phyloP scores from a whole-genome alignment of 208 protist species.

The Vickermania spadyakhi region DNA sequence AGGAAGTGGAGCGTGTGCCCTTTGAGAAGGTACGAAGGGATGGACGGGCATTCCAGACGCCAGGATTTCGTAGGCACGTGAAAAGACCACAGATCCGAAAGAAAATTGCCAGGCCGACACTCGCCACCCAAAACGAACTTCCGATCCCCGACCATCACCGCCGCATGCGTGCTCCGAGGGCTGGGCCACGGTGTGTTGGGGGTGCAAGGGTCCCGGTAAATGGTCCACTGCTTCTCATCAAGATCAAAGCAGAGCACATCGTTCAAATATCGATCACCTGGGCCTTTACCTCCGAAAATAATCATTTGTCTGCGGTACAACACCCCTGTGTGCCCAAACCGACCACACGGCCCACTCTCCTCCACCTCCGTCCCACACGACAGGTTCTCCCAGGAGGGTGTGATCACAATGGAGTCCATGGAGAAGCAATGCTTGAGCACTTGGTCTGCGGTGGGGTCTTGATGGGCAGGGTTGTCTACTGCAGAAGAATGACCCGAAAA shows the following conservation, averaged over 20 bases:
- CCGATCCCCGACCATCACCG: constrained; percentile 15
- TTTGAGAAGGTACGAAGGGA: constrained; percentile 34
- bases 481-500: too few species aligned
- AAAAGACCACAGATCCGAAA: constrained; percentile 33
- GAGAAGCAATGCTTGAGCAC: neutral
- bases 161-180: constrained; percentile 31
- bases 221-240: constrained; percentile 12
- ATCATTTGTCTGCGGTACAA: constrained; percentile 33
- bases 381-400: neutral
- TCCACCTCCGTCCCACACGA: neutral
- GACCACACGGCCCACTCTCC: constrained; percentile 12
- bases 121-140: constrained; percentile 45
- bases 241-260: constrained; percentile 33
- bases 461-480: too few species aligned
- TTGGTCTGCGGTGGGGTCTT: neutral
- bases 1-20: constrained; percentile 40
- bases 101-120: constrained; percentile 11
- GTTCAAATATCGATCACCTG: constrained; percentile 21
- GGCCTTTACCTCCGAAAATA: constrained; percentile 39
- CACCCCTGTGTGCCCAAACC: constrained; percentile 63
- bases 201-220: constrained; percentile 3
- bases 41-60: constrained; percentile 7
- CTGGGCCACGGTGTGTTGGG: constrained; percentile 3
- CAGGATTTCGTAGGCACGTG: constrained; percentile 14
- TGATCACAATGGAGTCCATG: neutral